Base-by-base conservation (phyloP, 257 asterid genomes). In the Leonotis leonurus region DNA sequence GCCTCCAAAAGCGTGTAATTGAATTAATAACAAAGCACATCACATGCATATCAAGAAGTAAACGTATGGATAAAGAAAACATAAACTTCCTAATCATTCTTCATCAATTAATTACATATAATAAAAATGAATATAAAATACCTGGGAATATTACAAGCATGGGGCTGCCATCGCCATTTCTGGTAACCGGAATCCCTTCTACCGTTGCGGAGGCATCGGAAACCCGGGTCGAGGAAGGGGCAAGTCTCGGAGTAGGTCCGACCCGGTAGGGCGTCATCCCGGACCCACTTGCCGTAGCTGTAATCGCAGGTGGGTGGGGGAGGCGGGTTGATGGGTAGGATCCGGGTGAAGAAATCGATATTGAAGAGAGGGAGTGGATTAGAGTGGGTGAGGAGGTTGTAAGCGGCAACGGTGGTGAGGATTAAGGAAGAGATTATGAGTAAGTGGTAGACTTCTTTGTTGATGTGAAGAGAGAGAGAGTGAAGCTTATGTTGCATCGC, bases 111-210 rank as follows among this genome's bases (percentile, higher is more conserved):
- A 20, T 4, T 11, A 11, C 8, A 5, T 1, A 33, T 2, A 45
- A 7, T 45, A 18, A 20, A n/a, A 14, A 26, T 11, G 0, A 21
- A 12, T 3, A 51, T n/a, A 51, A 24, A 59, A 25, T 56, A 67
- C 98, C 95, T 81, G 3, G 97, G 95, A 80, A 92, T 83, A 70
- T 83, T 17, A 62, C 97, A 92, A 0, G 37, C 70, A 7, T 73
- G 59, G 11, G 98, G 97, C 50, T 78, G 84, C 98, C 98, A 92
- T 13, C 95, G 79, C 98, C 98, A 92, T 51, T 83, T 88, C 64
- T 63, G 90, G 29, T 80, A 92, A 33, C 45, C 82, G 8, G 56
- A 46, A 51, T 92, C 89, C 1, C 14, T 57, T 11, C 98, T 64
- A 1, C 98, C 98, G 40, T 65, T 88, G 6, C 5, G 51, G 30